Evolutionary conservation across 306 rosid species (phyloP).

Genomic region (Cicer cuneatum): DNA sequence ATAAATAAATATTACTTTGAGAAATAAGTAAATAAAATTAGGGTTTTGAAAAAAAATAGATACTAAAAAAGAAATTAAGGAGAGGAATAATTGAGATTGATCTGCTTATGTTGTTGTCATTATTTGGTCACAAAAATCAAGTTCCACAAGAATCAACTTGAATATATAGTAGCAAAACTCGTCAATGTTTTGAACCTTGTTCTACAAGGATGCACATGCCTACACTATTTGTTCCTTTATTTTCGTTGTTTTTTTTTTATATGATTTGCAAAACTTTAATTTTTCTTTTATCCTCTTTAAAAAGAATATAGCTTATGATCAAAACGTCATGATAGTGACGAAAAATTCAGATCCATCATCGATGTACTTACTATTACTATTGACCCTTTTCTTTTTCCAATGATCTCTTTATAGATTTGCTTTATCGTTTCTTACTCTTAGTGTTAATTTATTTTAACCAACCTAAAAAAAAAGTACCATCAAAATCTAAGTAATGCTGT

Average conservation of each 20-base stretch:
- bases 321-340: constrained; percentile 57
- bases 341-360: constrained; percentile 59
- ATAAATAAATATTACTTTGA: background rate
- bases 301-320: constrained; percentile 57
- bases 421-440: constrained; percentile 46
- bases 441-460: background rate
- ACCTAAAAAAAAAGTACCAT: background rate
- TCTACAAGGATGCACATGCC: constrained; percentile 61
- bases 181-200: constrained; percentile 42
- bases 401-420: constrained; percentile 45
- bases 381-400: constrained; percentile 45
- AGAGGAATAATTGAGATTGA: constrained; percentile 27
- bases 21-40: constrained; percentile 22
- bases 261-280: constrained; percentile 48
- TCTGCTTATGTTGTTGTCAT: background rate
- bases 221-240: constrained; percentile 41
- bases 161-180: background rate
- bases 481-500: background rate
- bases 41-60: constrained; percentile 31
- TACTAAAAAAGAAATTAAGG: constrained; percentile 17
- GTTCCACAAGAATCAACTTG: constrained; percentile 15
- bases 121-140: constrained; percentile 22
- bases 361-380: constrained; percentile 50
- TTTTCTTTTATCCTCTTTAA: constrained; percentile 46
- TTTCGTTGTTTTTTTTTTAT: constrained; percentile 48